A percentile compares a stretch with the other conserved stretches of the same genome.
phyloP scores from a whole-genome alignment of 495 filamentous ascomycete genomes.

The Hypomontagnella submonticulosa region DNA sequence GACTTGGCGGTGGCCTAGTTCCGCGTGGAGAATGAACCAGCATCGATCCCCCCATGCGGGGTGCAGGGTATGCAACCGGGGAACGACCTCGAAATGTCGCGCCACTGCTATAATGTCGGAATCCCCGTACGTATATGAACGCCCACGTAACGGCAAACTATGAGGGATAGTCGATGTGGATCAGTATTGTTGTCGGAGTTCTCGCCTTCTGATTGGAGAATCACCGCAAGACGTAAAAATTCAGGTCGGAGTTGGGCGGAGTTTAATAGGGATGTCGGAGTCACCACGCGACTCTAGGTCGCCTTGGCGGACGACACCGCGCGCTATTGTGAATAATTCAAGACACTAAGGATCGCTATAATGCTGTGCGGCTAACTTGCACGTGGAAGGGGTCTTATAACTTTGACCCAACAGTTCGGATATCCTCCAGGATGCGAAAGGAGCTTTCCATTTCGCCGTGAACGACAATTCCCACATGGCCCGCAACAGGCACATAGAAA shows the following conservation, averaged over 20 bases:
- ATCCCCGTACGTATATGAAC: too few species aligned
- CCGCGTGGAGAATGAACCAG: conserved; percentile 25
- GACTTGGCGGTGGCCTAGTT: conserved; percentile 22
- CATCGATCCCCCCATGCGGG: conserved; percentile 20
- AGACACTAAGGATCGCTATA: conserved; percentile 3
- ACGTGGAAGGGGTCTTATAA: conserved; percentile 3
- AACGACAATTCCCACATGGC: conserved; percentile 7
- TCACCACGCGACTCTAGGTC: conserved; percentile 10
- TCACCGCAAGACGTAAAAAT: background rate
- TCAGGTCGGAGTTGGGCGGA: conserved; percentile 30
- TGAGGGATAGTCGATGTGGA: background rate
- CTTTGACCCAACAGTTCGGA: conserved; percentile 26
- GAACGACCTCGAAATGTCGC: conserved; percentile 6
- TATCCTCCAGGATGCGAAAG: conserved; percentile 9
- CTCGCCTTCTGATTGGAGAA: conserved; percentile 16
- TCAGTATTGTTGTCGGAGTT: conserved; percentile 18
- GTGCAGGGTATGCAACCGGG: conserved; percentile 25
- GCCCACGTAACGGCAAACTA: too few species aligned
- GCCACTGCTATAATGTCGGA: conserved; percentile 8
- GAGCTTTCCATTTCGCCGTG: conserved; percentile 2
- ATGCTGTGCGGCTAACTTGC: conserved; percentile 20
- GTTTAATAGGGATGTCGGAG: conserved; percentile 16
- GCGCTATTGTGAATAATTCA: background rate
- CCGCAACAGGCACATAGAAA: background rate
- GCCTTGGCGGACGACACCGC: conserved; percentile 26